Percentiles rank a stretch among this genome's conserved stretches.
Evolutionary conservation across 768 basidiomycete species (phyloP).

Genomic region (Leucosporidium creatinivorum): DNA sequence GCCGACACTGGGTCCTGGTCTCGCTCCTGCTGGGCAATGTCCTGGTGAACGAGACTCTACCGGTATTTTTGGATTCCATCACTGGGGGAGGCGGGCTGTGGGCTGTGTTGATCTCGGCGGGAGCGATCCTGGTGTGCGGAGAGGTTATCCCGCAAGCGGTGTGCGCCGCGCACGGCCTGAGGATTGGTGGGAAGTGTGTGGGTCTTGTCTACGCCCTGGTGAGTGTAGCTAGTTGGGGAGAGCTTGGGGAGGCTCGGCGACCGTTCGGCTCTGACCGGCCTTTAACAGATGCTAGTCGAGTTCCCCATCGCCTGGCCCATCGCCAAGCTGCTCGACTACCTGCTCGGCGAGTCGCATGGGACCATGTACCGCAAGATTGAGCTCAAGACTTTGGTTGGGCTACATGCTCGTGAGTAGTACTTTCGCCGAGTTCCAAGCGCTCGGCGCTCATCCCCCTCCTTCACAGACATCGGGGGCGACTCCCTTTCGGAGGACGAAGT

Average conservation of each 20-base stretch:
- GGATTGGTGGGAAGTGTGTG: slow-evolving; percentile 70
- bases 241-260: too few species aligned
- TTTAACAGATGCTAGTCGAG: slow-evolving; percentile 35
- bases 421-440: too few species aligned
- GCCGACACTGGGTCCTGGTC: slow-evolving; percentile 88
- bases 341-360: slow-evolving; percentile 52
- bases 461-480: background rate
- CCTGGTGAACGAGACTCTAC: slow-evolving; percentile 45
- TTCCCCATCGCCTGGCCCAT: slow-evolving; percentile 64
- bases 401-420: too few species aligned
- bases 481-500: background rate
- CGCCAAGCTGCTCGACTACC: slow-evolving; percentile 64
- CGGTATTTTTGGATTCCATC: slow-evolving; percentile 45
- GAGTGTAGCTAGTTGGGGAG: too few species aligned
- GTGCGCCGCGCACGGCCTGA: slow-evolving; percentile 65
- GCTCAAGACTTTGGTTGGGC: background rate
- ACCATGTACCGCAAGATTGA: background rate
- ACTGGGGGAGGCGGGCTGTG: slow-evolving; percentile 45
- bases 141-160: slow-evolving; percentile 51
- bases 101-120: slow-evolving; percentile 41
- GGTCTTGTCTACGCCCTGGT: slow-evolving; percentile 59
- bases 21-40: slow-evolving; percentile 83
- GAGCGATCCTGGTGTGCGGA: slow-evolving; percentile 41
- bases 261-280: background rate
- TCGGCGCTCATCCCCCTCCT: too few species aligned